These are phyloP conservation scores for Trametes pubescens DNA, from an alignment of 1,284 basidiomycete species.

Conservation along the genomic window DNA sequence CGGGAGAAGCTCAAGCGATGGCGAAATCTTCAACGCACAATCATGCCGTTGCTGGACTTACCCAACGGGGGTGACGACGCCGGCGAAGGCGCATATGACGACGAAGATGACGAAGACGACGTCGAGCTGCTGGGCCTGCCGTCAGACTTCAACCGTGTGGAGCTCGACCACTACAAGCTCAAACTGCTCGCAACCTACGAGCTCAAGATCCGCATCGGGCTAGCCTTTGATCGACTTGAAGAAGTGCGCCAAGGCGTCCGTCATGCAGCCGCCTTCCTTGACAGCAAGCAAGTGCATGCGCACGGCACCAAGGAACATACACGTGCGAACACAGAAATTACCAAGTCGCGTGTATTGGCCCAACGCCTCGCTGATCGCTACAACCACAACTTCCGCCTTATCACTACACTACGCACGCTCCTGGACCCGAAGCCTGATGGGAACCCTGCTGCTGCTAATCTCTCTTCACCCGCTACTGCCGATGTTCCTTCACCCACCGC, in stretches of 20 bases:
- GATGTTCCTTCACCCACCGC: too few species aligned
- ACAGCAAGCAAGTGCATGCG: neutral
- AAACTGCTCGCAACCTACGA: neutral
- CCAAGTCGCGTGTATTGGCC: neutral
- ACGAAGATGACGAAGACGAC: neutral
- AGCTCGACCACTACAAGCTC: neutral
- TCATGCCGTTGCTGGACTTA: neutral
- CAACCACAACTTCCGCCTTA: neutral
- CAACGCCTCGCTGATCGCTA: neutral
- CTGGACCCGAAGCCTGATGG: neutral
- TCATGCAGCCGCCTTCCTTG: neutral
- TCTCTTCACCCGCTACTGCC: too few species aligned
- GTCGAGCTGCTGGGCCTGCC: neutral
- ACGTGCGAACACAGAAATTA: neutral
- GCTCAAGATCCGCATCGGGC: neutral
- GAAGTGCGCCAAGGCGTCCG: neutral
- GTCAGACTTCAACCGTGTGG: neutral
- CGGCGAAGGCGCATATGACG: neutral
- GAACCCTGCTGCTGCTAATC: too few species aligned
- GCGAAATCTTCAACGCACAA: neutral
- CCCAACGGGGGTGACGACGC: neutral
- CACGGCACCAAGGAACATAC: neutral
- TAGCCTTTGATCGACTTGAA: neutral
- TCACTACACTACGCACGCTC: neutral
- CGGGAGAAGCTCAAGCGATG: neutral